A percentile compares a stretch with the other conserved stretches of the same genome.
These are phyloP conservation scores for Oemleria cerasiformis DNA, from an alignment of 306 rosid genomes.

Conservation along the genomic window DNA sequence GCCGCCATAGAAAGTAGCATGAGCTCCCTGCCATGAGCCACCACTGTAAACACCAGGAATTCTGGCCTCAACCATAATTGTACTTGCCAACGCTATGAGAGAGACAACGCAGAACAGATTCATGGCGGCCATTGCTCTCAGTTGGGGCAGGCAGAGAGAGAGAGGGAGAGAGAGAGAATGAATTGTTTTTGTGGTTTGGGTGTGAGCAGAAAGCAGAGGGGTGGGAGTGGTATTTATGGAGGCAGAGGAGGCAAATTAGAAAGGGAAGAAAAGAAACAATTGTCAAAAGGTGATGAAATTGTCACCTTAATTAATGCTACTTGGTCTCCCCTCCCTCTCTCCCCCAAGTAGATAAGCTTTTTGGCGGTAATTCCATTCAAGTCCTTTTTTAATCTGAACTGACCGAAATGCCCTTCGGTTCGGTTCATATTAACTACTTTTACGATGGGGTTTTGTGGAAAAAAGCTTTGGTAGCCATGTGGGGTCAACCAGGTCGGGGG, in stretches of 20 bases:
- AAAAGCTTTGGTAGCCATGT: neutral
- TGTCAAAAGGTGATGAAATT: conserved; percentile 23
- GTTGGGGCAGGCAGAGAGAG: neutral
- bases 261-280: neutral
- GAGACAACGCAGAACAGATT: conserved; percentile 19
- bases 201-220: conserved; percentile 20
- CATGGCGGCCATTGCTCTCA: conserved; percentile 32
- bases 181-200: neutral
- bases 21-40: conserved; percentile 66
- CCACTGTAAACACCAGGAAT: conserved; percentile 44
- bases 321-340: conserved; percentile 9
- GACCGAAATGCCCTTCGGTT: conserved; percentile 3
- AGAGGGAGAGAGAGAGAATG: neutral
- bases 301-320: conserved; percentile 33
- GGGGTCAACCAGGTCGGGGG: conserved; percentile 41
- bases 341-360: neutral
- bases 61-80: conserved; percentile 27
- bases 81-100: conserved; percentile 22
- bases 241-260: conserved; percentile 7
- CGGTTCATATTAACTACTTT: neutral
- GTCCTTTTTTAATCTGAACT: neutral
- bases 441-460: neutral
- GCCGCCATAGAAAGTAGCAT: conserved; percentile 91
- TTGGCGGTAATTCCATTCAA: conserved; percentile 22
- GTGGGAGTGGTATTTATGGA: conserved; percentile 48